phyloP scores from a whole-genome alignment of 805 yeast species.

The Wickerhamomyces ciferrii region DNA sequence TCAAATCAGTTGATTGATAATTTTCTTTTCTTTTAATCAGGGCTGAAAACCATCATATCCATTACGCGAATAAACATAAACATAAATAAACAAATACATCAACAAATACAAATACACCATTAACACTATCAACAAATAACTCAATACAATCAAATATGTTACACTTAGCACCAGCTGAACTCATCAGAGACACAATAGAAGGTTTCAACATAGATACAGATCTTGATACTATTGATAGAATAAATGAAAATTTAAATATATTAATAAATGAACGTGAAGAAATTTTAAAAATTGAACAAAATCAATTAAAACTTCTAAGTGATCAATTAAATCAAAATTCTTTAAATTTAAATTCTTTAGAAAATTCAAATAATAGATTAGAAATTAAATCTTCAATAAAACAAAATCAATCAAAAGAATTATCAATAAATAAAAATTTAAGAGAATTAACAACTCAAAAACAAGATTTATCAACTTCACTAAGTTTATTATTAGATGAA shows the following conservation, averaged over 20 bases:
- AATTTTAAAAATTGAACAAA: slow-evolving; percentile 15
- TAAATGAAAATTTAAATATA: slow-evolving; percentile 30
- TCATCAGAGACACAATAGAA: slow-evolving; percentile 37
- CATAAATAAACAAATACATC: not conserved
- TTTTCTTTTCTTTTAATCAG: too few relatives aligned
- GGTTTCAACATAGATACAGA: slow-evolving; percentile 50
- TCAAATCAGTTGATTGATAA: too few relatives aligned
- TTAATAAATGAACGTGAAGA: slow-evolving; percentile 27
- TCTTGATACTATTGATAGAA: slow-evolving; percentile 37
- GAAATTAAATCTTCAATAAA: slow-evolving; percentile 27
- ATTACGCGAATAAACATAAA: not conserved
- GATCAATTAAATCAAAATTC: slow-evolving; percentile 10
- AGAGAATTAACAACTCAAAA: slow-evolving; percentile 42
- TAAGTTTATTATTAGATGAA: slow-evolving; percentile 32
- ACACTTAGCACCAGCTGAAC: slow-evolving; percentile 11
- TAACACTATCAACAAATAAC: not conserved
- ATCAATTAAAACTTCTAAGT: slow-evolving; percentile 15
- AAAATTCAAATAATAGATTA: slow-evolving; percentile 22
- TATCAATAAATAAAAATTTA: slow-evolving; percentile 45
- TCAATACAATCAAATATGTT: not conserved
- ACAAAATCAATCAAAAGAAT: slow-evolving; percentile 38
- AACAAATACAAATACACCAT: not conserved
- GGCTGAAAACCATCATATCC: too few relatives aligned
- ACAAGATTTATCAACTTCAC: slow-evolving; percentile 31
- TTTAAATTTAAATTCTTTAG: slow-evolving; percentile 18